Evolutionary conservation across 139 green algal species (phyloP).

Genomic region (Chlorella vulgaris): DNA sequence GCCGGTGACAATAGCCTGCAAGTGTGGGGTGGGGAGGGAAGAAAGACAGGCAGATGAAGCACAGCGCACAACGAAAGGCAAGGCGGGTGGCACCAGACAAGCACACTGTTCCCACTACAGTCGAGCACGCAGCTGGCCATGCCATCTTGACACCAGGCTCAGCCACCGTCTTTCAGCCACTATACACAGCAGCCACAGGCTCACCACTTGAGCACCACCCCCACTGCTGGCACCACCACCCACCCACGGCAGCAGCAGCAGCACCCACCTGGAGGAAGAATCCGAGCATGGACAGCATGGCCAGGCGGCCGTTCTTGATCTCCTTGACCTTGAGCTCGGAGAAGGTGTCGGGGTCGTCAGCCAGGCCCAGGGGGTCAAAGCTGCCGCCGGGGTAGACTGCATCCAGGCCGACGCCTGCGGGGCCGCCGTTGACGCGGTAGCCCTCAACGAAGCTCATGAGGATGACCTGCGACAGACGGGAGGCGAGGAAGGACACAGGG

Average conservation of each 20-base stretch:
- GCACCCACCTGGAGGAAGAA: slow-evolving; percentile 86
- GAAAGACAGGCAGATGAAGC: not conserved
- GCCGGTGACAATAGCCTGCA: slow-evolving; percentile 65
- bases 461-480: slow-evolving; percentile 67
- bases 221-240: not conserved
- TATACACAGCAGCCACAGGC: no score
- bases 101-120: no score
- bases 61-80: no score
- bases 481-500: not conserved
- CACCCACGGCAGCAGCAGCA: slow-evolving; percentile 47
- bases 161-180: no score
- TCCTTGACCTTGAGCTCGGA: slow-evolving; percentile 85
- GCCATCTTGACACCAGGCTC: no score
- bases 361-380: slow-evolving; percentile 93
- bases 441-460: slow-evolving; percentile 88
- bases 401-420: slow-evolving; percentile 79
- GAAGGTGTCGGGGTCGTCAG: slow-evolving; percentile 94
- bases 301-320: slow-evolving; percentile 88
- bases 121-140: no score
- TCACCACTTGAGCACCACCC: no score
- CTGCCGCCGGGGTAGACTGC: slow-evolving; percentile 64
- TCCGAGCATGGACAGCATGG: slow-evolving; percentile 90
- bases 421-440: slow-evolving; percentile 85
- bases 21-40: not conserved
- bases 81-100: no score